Evolutionary conservation across 208 protist genomes (phyloP), one percentile per base, ranked within the genome.

Genomic region (Leishmania gerbilli): DNA sequence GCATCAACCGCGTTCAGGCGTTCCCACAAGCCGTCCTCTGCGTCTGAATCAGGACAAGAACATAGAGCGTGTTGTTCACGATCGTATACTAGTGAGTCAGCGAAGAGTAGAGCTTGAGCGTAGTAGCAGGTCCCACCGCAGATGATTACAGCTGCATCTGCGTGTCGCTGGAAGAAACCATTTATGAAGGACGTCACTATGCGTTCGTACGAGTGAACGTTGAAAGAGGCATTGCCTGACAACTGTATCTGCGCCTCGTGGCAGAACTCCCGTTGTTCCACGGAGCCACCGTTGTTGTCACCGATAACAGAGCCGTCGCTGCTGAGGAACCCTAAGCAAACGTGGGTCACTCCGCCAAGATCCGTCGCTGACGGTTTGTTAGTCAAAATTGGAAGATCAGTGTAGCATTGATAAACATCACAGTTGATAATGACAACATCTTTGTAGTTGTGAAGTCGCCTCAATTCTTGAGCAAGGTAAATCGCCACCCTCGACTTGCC

Each of bases 321-420:
- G 24, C 75, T 79, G 55, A 97, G 85, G 82, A 96, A 95, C 0
- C 90, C 88, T 7, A 99, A 75, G 80, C 97, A 92, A 34, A 88
- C 86, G 71, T 99, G 97, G 5, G 90, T 83, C 49, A 97, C 85
- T 37, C 85, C 86, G 21, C 83, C 55, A 67, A 90, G 84, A 60
- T 98, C 93, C 31, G 77, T 77, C 19, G n/a, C 53, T 3, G 88
- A 88, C 3, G 90, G 83, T 74, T 97, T 98, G 82, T 99, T 99
- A 13, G 95, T 98, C 37, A 85, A 90, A 69, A 98, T 88, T 27
- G 95, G 93, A 55, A 99, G 91, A 53, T 84, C 95, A 11, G 45
- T 37, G 77, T 96, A 98, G 79, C 96, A 96, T 81, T 98, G 97
- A 81, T 95, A 92, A 9, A 96, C 92, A 77, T 99, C 97, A 74